phyloP scores from a whole-genome alignment of 257 asterid genomes.

The Ehretia macrophylla region DNA sequence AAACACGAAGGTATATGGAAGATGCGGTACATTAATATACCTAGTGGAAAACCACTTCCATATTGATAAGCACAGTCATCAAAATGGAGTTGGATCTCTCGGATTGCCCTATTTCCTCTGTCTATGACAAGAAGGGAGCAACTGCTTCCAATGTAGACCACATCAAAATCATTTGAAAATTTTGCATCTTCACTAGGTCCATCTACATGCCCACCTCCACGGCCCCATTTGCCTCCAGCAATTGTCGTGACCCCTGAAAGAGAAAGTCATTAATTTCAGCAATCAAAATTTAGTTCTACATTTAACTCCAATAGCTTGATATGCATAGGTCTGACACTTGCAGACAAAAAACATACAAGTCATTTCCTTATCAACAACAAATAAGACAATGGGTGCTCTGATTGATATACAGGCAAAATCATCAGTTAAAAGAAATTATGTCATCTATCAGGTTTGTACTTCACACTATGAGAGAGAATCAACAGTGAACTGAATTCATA shows the following conservation, averaged over 20 bases:
- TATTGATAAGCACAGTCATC: conserved; percentile 99
- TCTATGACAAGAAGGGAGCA: conserved; percentile 97
- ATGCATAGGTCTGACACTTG: no score
- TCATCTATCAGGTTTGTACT: no score
- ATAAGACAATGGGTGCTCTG: no score
- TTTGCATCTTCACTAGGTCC: conserved; percentile 98
- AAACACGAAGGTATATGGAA: conserved; percentile 1
- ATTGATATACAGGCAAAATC: no score
- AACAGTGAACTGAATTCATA: no score
- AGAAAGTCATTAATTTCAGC: conserved; percentile 4
- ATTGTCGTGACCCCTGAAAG: conserved; percentile 79
- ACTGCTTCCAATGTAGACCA: conserved; percentile 89
- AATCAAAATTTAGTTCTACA: neutral
- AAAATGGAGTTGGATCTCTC: conserved; percentile 89
- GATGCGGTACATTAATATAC: conserved; percentile 30
- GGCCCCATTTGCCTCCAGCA: conserved; percentile 91
- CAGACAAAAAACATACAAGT: no score
- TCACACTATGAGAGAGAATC: no score
- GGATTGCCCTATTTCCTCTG: conserved; percentile 85
- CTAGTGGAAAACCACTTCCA: conserved; percentile 85
- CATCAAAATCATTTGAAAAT: conserved; percentile 90
- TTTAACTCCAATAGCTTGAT: no score
- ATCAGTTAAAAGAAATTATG: no score
- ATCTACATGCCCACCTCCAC: conserved; percentile 86
- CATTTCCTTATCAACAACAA: no score